These are phyloP conservation scores for Passalora sequoiae DNA, from an alignment of 2,329 filamentous ascomycete genomes.

Conservation along the genomic window DNA sequence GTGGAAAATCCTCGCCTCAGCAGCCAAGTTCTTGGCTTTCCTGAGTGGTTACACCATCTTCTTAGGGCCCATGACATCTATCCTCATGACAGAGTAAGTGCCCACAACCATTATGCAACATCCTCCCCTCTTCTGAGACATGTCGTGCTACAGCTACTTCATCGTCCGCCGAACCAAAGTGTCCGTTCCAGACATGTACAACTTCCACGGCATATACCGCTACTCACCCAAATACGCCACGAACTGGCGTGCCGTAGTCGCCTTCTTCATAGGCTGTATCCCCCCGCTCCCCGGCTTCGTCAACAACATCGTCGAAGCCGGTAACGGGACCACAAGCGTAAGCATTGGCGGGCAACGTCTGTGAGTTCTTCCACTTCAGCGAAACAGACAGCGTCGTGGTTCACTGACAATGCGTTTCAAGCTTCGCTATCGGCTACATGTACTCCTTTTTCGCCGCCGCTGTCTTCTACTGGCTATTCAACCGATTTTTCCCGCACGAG, in stretches of 20 bases:
- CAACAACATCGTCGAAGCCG: slow-evolving; percentile 35
- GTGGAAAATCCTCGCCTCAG: slow-evolving; percentile 36
- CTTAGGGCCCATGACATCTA: slow-evolving; percentile 57
- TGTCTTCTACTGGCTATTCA: slow-evolving; percentile 34
- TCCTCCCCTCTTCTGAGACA: background rate
- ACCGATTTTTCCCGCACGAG: slow-evolving; percentile 49
- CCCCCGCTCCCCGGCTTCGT: slow-evolving; percentile 55
- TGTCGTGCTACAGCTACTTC: slow-evolving; percentile 46
- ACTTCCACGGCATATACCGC: slow-evolving; percentile 46
- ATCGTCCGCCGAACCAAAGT: slow-evolving; percentile 47
- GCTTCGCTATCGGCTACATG: slow-evolving; percentile 35
- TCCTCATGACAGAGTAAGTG: slow-evolving; percentile 51
- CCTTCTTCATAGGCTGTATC: slow-evolving; percentile 53
- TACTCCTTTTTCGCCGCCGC: slow-evolving; percentile 35
- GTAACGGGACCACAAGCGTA: slow-evolving; percentile 35
- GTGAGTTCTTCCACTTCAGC: slow-evolving; percentile 34
- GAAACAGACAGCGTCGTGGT: too few relatives aligned
- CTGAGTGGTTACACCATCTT: slow-evolving; percentile 64
- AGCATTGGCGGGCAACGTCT: slow-evolving; percentile 47
- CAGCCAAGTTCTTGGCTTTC: slow-evolving; percentile 36
- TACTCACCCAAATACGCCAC: slow-evolving; percentile 44
- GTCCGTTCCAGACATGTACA: slow-evolving; percentile 49
- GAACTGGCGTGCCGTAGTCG: slow-evolving; percentile 56
- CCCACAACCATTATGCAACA: too few relatives aligned
- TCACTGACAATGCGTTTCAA: slow-evolving; percentile 11